A percentile compares a stretch with the other conserved stretches of the same genome.
Conservation (phyloP, 768 basidiomycete species). For the Ramaria sp. region DNA sequence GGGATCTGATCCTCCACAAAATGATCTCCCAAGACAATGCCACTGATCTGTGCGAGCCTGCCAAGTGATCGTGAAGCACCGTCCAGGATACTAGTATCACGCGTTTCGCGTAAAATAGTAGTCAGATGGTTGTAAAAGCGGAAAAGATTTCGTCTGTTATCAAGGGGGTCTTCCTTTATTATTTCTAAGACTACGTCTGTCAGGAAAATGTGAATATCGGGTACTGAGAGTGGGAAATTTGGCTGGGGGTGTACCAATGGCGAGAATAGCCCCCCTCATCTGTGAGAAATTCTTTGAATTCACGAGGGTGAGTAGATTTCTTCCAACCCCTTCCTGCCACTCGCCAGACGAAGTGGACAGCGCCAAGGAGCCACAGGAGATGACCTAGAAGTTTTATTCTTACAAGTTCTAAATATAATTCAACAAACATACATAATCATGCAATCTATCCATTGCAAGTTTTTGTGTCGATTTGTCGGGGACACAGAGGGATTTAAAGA, state of each 20-base stretch:
- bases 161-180: conserved; percentile 17
- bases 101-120: conserved; percentile 24
- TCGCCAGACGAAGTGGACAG: conserved; percentile 11
- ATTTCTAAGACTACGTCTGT: conserved; percentile 20
- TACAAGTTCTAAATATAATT: not conserved
- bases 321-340: conserved; percentile 18
- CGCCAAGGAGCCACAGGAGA: conserved; percentile 6
- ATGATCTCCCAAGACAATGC: conserved; percentile 19
- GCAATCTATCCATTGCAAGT: conserved; percentile 13
- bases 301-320: conserved; percentile 17
- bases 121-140: conserved; percentile 24
- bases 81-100: conserved; percentile 21
- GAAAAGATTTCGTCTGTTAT: conserved; percentile 14
- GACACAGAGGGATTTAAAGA: not conserved
- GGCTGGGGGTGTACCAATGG: conserved; percentile 20
- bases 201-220: not conserved
- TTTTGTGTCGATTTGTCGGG: not conserved
- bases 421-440: conserved; percentile 8
- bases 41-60: conserved; percentile 20
- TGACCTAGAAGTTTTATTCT: conserved; percentile 3
- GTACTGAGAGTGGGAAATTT: not conserved
- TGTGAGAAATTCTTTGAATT: conserved; percentile 21
- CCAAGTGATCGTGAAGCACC: conserved; percentile 24
- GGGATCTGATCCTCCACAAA: conserved; percentile 25
- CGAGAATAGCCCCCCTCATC: conserved; percentile 24